phyloP scores from a whole-genome alignment of 164 flowering plant species.

The Stephania japonica region DNA sequence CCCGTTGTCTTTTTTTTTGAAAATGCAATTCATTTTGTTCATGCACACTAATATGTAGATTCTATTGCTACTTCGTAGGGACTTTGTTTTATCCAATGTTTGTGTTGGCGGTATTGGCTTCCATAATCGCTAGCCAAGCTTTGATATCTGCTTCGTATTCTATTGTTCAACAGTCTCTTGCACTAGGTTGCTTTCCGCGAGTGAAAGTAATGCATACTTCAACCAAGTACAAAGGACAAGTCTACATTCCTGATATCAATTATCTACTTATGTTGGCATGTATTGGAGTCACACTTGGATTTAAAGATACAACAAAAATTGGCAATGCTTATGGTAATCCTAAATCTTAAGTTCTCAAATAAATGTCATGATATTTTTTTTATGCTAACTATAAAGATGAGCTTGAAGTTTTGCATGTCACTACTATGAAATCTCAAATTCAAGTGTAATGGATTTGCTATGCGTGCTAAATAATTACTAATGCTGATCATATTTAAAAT shows the following conservation, averaged over 20 bases:
- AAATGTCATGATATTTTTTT: too few relatives aligned
- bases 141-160: constrained; percentile 28
- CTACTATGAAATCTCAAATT: too few relatives aligned
- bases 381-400: too few relatives aligned
- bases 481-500: too few relatives aligned
- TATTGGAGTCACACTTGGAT: constrained; percentile 23
- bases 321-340: constrained; percentile 33
- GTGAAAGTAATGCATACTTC: constrained; percentile 32
- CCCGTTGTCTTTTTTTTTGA: too few relatives aligned
- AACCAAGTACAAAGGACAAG: constrained; percentile 22
- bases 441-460: too few relatives aligned
- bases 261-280: constrained; percentile 31
- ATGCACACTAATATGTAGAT: not conserved
- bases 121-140: constrained; percentile 27
- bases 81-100: constrained; percentile 26
- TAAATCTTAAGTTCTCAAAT: too few relatives aligned
- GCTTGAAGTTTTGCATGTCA: too few relatives aligned
- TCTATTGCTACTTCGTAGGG: constrained; percentile 6
- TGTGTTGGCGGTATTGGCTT: constrained; percentile 23
- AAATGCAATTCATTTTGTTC: not conserved
- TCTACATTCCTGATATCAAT: constrained; percentile 31
- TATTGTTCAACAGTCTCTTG: constrained; percentile 25
- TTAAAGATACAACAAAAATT: constrained; percentile 19
- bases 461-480: too few relatives aligned
- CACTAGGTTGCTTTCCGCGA: constrained; percentile 26